Percentiles rank a stretch among this genome's conserved stretches.
Evolutionary conservation across 371 early-diverging fungal species (phyloP).

Genomic region (Rhizopus stolonifer): DNA sequence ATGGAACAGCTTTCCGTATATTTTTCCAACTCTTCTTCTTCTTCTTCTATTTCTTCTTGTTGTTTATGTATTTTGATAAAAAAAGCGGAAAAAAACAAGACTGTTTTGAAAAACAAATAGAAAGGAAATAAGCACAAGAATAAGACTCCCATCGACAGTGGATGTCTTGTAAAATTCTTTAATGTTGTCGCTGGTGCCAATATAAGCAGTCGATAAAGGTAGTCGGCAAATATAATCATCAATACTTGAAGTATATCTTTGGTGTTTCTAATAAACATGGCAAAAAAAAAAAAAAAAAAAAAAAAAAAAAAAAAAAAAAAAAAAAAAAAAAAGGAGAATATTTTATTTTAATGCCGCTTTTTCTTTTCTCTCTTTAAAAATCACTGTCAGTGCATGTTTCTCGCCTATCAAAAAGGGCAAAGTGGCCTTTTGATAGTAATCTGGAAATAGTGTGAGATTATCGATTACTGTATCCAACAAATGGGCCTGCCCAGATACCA

Average conservation of each 20-base stretch:
- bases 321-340: constrained; percentile 1
- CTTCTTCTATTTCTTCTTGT: constrained; percentile 6
- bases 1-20: constrained; percentile 67
- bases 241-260: constrained; percentile 11
- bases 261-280: constrained; percentile 2
- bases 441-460: constrained; percentile 37
- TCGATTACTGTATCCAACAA: constrained; percentile 73
- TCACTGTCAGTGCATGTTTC: constrained; percentile 22
- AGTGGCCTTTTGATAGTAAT: constrained; percentile 39
- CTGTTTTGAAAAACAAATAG: constrained; percentile 9
- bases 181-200: constrained; percentile 12
- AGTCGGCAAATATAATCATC: constrained; percentile 6
- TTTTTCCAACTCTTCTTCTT: constrained; percentile 47
- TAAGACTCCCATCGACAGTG: constrained; percentile 9
- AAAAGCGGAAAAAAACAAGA: constrained; percentile 1
- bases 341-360: constrained; percentile 3
- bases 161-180: constrained; percentile 15
- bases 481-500: constrained; percentile 72
- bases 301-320: constrained; percentile 2
- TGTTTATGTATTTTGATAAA: not conserved
- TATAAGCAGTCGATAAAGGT: constrained; percentile 16
- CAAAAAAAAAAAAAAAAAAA: not conserved
- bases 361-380: not conserved
- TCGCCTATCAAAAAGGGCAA: constrained; percentile 39
- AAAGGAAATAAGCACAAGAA: constrained; percentile 18